phyloP scores from a whole-genome alignment of 305 asterid genomes.

The Fraxinus floribunda region DNA sequence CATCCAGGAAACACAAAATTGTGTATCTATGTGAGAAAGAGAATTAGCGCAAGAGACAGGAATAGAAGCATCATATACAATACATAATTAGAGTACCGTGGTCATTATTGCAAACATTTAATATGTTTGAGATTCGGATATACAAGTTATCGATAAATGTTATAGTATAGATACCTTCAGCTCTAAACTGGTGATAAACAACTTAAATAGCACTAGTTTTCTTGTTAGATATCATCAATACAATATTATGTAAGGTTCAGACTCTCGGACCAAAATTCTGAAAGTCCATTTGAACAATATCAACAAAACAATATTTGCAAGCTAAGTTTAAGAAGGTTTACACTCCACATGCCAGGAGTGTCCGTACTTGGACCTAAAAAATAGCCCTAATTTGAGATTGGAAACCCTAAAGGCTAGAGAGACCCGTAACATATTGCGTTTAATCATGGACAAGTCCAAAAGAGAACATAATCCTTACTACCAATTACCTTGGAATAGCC shows the following conservation, averaged over 20 bases:
- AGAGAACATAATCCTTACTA: background rate
- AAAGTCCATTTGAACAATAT: background rate
- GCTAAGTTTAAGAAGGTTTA: background rate
- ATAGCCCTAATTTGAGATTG: background rate
- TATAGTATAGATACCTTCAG: background rate
- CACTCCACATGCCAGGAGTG: background rate
- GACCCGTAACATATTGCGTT: background rate
- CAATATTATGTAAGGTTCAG: background rate
- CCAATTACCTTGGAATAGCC: conserved; percentile 60
- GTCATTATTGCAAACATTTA: background rate
- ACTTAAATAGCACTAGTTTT: background rate
- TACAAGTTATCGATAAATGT: background rate
- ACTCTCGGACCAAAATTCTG: background rate
- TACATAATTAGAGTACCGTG: background rate
- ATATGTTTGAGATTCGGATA: background rate
- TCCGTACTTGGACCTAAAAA: background rate
- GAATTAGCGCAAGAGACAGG: conserved; percentile 6
- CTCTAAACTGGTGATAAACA: background rate
- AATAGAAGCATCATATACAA: conserved; percentile 12
- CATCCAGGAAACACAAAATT: background rate
- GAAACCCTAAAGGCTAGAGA: background rate
- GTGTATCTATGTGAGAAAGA: background rate
- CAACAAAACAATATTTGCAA: background rate
- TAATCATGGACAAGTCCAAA: background rate
- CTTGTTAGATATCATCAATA: background rate